Percentiles rank a stretch among this genome's conserved stretches.
These are phyloP conservation scores for Thamnidium elegans DNA, from an alignment of 192 early-diverging fungal genomes.

Conservation along the genomic window DNA sequence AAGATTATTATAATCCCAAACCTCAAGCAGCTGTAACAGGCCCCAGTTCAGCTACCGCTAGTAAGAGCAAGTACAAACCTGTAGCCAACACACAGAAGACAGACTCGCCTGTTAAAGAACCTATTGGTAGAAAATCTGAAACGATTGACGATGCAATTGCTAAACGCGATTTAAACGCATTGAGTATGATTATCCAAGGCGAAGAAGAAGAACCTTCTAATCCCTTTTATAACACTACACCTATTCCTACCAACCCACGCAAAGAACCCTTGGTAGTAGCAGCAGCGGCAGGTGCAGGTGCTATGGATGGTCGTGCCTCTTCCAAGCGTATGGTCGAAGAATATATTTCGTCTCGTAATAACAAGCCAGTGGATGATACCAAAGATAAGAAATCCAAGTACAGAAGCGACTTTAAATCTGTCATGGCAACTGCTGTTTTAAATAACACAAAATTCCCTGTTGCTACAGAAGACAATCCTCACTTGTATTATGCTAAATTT, in stretches of 20 bases:
- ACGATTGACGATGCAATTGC: background rate
- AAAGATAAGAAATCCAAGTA: slow-evolving; percentile 14
- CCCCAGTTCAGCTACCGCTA: background rate
- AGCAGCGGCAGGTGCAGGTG: background rate
- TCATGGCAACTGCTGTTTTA: slow-evolving; percentile 21
- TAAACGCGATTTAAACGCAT: background rate
- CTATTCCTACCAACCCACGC: background rate
- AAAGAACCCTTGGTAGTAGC: background rate
- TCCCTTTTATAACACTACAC: background rate
- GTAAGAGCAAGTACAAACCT: background rate
- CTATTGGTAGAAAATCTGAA: background rate
- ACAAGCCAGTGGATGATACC: background rate
- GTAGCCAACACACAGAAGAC: background rate
- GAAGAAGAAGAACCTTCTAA: background rate
- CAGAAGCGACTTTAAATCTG: slow-evolving; percentile 18
- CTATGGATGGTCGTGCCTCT: slow-evolving; percentile 17
- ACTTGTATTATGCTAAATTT: slow-evolving; percentile 68
- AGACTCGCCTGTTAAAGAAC: background rate
- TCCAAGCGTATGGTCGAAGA: slow-evolving; percentile 20
- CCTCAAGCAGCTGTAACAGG: background rate
- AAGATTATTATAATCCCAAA: background rate
- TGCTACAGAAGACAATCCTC: slow-evolving; percentile 30
- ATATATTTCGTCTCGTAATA: background rate
- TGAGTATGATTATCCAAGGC: background rate
- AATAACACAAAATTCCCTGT: slow-evolving; percentile 19